A percentile compares a stretch with the other conserved stretches of the same genome.
These are phyloP conservation scores for Komagataella kurtzmanii DNA, from an alignment of 805 yeast genomes.

Conservation along the genomic window DNA sequence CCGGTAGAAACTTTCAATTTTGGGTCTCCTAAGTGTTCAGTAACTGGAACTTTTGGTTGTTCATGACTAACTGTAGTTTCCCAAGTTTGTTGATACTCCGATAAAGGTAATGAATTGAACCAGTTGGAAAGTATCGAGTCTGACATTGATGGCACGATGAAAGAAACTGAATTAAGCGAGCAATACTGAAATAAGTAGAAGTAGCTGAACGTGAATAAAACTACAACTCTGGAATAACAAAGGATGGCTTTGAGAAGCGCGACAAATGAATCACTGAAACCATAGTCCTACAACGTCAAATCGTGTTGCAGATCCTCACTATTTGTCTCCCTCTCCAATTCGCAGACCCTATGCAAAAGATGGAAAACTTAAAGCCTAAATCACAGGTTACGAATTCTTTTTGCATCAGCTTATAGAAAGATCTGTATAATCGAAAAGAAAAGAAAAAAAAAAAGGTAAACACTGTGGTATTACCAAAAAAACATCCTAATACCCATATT, in stretches of 20 bases:
- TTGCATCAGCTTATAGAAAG: no score
- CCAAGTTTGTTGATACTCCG: slow-evolving; percentile 7
- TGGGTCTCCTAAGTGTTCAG: slow-evolving; percentile 12
- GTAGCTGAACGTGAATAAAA: no score
- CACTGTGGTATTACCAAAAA: background rate
- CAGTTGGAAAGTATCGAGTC: slow-evolving; percentile 6
- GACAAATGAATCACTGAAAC: background rate
- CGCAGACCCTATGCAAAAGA: no score
- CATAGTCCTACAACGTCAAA: no score
- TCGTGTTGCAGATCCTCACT: no score
- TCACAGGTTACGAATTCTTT: no score
- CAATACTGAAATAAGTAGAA: no score
- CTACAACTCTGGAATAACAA: no score
- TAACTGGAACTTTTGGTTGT: background rate
- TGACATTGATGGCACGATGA: background rate
- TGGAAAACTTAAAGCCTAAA: no score
- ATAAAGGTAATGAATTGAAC: slow-evolving; percentile 17
- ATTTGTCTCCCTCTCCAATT: no score
- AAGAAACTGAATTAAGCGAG: background rate
- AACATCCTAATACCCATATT: no score
- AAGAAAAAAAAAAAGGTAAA: background rate
- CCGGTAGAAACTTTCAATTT: slow-evolving; percentile 49
- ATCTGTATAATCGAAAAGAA: no score
- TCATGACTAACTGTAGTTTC: background rate
- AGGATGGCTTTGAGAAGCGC: background rate